Percentiles rank a stretch among this genome's conserved stretches.
phyloP scores from a whole-genome alignment of 2,329 filamentous ascomycete species.

The Bisporella sp. region DNA sequence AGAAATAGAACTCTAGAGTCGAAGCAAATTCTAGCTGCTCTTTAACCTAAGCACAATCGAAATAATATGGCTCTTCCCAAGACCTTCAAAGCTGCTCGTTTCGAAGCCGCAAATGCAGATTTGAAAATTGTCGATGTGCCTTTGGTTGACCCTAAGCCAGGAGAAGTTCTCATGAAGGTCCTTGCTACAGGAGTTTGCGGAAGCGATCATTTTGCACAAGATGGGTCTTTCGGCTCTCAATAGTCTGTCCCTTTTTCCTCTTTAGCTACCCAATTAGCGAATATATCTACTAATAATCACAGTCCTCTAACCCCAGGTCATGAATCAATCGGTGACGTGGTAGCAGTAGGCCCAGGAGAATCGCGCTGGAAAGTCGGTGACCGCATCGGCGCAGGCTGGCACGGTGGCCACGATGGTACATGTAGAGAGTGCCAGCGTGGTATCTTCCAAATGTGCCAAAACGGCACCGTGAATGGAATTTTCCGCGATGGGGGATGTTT shows the following conservation, averaged over 20 bases:
- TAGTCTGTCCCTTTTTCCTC: too few relatives aligned
- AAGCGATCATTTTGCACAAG: constrained; percentile 40
- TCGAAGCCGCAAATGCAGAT: too few relatives aligned
- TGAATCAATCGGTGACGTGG: constrained; percentile 41
- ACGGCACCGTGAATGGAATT: constrained; percentile 34
- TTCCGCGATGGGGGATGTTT: constrained; percentile 36
- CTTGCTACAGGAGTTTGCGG: constrained; percentile 63
- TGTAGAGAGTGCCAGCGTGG: constrained; percentile 33
- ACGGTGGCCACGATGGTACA: constrained; percentile 4
- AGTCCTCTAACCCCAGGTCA: constrained; percentile 35
- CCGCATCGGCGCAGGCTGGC: constrained; percentile 39
- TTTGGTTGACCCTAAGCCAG: constrained; percentile 21
- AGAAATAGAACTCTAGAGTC: too few relatives aligned
- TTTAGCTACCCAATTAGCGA: too few relatives aligned
- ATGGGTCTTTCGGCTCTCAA: constrained; percentile 3
- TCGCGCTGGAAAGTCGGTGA: constrained; percentile 35
- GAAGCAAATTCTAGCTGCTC: too few relatives aligned
- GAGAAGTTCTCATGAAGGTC: constrained; percentile 55
- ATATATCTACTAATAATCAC: constrained; percentile 21
- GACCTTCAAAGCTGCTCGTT: too few relatives aligned
- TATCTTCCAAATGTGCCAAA: constrained; percentile 37
- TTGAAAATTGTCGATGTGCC: too few relatives aligned
- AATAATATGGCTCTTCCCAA: too few relatives aligned
- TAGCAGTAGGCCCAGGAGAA: constrained; percentile 34
- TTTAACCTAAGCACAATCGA: too few relatives aligned